A percentile compares a stretch with the other conserved stretches of the same genome.
Conservation (phyloP, 495 filamentous ascomycete genomes). For the Hyaloscypha finlandica region DNA sequence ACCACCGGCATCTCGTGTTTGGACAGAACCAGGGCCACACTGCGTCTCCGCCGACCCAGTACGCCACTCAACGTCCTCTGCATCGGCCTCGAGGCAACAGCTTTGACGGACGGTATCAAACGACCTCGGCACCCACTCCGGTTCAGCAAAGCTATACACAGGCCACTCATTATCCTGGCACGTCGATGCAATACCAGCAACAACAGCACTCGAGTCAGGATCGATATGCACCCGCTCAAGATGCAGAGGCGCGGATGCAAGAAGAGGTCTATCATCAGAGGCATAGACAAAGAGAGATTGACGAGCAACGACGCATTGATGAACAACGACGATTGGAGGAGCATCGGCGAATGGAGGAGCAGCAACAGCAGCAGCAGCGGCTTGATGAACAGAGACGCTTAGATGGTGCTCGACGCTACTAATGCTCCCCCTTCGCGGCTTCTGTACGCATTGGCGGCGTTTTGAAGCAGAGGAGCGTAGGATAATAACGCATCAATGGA, state of each 20-base stretch:
- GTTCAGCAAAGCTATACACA: constrained; percentile 26
- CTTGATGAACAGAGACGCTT: background rate
- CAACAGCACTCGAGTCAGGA: constrained; percentile 35
- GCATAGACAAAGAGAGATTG: background rate
- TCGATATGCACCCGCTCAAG: constrained; percentile 5
- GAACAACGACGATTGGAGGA: constrained; percentile 19
- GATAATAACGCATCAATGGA: background rate
- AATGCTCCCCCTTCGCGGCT: background rate
- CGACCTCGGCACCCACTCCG: constrained; percentile 21
- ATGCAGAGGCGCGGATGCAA: constrained; percentile 10
- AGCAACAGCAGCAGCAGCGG: background rate
- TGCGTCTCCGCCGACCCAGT: constrained; percentile 31
- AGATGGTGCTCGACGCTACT: background rate
- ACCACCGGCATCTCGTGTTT: constrained; percentile 29
- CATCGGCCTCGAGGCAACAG: constrained; percentile 30
- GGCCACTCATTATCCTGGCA: constrained; percentile 39
- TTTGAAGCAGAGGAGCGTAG: background rate
- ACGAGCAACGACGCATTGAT: constrained; percentile 9
- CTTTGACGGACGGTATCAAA: constrained; percentile 31
- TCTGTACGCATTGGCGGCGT: background rate
- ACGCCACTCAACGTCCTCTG: constrained; percentile 22
- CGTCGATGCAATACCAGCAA: constrained; percentile 44
- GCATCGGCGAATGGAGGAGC: background rate
- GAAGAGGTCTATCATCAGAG: constrained; percentile 11
- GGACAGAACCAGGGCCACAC: constrained; percentile 17